Conservation (phyloP, 1,139 yeast species). For the Pichia sp. region DNA sequence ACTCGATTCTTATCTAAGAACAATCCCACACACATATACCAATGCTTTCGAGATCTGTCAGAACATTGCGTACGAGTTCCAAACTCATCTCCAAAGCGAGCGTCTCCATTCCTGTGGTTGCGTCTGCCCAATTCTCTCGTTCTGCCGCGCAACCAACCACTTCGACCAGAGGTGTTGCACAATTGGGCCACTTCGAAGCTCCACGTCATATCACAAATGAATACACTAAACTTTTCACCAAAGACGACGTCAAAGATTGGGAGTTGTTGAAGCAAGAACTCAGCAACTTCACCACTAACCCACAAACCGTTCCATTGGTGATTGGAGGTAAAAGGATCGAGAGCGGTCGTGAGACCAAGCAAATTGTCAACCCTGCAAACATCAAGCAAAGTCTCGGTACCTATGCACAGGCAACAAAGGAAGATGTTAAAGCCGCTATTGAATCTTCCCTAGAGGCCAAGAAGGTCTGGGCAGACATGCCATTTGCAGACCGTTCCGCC, state of each 20-base stretch:
- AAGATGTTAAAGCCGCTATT: slow-evolving; percentile 69
- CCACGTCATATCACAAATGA: slow-evolving; percentile 65
- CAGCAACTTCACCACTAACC: slow-evolving; percentile 55
- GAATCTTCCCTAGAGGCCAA: slow-evolving; percentile 68
- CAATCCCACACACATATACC: too few species aligned
- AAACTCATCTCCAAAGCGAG: background rate
- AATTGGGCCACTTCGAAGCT: slow-evolving; percentile 34
- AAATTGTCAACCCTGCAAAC: slow-evolving; percentile 72
- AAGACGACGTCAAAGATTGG: slow-evolving; percentile 68
- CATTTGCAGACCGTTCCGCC: slow-evolving; percentile 91
- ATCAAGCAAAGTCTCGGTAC: slow-evolving; percentile 69
- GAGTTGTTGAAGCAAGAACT: slow-evolving; percentile 70
- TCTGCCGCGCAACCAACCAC: background rate
- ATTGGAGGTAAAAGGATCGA: slow-evolving; percentile 69
- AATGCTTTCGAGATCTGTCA: slow-evolving; percentile 1
- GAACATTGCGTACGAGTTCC: background rate
- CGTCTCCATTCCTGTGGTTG: background rate
- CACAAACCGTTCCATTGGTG: slow-evolving; percentile 75
- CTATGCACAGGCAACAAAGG: slow-evolving; percentile 66
- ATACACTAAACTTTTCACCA: slow-evolving; percentile 54
- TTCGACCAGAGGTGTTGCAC: slow-evolving; percentile 22
- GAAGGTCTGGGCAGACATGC: slow-evolving; percentile 67
- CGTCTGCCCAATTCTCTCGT: background rate
- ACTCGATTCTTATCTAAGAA: too few species aligned
- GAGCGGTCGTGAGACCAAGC: slow-evolving; percentile 29